These are phyloP conservation scores for Xylaria flabelliformis DNA, from an alignment of 495 filamentous ascomycete genomes.

Conservation along the genomic window DNA sequence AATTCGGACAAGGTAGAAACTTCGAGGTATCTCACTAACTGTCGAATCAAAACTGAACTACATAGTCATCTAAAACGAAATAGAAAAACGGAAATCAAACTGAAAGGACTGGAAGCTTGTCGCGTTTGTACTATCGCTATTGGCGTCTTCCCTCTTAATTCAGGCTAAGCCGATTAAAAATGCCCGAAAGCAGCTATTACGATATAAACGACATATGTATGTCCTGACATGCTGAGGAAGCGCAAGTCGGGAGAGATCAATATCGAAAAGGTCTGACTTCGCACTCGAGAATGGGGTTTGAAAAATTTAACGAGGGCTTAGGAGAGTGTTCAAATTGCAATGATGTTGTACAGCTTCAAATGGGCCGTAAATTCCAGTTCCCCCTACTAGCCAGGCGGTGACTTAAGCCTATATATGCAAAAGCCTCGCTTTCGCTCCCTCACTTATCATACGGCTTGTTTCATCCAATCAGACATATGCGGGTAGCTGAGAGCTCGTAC, in stretches of 20 bases:
- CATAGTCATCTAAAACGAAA: neutral
- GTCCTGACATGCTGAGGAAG: slow-evolving; percentile 58
- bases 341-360: too few species aligned
- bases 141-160: neutral
- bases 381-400: too few species aligned
- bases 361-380: too few species aligned
- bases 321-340: too few species aligned
- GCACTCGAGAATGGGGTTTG: slow-evolving; percentile 80
- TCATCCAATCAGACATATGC: too few species aligned
- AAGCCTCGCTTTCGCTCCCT: too few species aligned
- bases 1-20: too few species aligned
- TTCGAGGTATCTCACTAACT: neutral
- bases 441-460: too few species aligned
- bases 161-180: slow-evolving; percentile 66
- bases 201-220: slow-evolving; percentile 70
- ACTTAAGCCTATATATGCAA: too few species aligned
- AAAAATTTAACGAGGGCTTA: too few species aligned
- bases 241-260: slow-evolving; percentile 71
- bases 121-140: neutral
- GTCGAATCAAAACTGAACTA: too few species aligned
- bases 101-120: slow-evolving; percentile 30
- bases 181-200: slow-evolving; percentile 72
- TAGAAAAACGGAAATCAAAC: slow-evolving; percentile 46
- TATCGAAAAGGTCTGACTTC: slow-evolving; percentile 89
- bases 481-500: too few species aligned